These are phyloP conservation scores for Oryza australiensis DNA, from an alignment of 176 grass and related monocot genomes.

Conservation along the genomic window DNA sequence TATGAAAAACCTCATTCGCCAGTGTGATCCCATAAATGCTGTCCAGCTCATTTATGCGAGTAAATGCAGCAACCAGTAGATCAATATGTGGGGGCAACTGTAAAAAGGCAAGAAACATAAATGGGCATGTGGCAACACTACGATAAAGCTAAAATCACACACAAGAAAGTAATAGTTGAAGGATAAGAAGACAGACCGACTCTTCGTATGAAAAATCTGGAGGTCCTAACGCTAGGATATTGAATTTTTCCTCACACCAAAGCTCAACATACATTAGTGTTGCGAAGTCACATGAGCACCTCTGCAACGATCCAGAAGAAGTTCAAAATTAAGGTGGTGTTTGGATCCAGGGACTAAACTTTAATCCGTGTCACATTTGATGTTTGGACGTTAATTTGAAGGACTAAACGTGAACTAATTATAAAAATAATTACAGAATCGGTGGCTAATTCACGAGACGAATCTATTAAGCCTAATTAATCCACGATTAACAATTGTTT, in stretches of 20 bases:
- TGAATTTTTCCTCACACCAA: slow-evolving; percentile 98
- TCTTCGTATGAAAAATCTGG: slow-evolving; percentile 88
- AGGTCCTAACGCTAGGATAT: slow-evolving; percentile 62
- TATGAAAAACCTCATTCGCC: slow-evolving; percentile 73
- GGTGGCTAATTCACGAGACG: too few relatives aligned
- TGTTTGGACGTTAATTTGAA: too few relatives aligned
- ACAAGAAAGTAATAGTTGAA: slow-evolving; percentile 19
- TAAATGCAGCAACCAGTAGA: slow-evolving; percentile 74
- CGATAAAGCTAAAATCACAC: slow-evolving; percentile 26
- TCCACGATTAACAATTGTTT: too few relatives aligned
- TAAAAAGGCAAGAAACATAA: slow-evolving; percentile 46
- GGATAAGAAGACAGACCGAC: slow-evolving; percentile 50
- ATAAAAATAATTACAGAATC: too few relatives aligned
- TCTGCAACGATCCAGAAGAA: slow-evolving; percentile 51
- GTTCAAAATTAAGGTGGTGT: slow-evolving; percentile 18
- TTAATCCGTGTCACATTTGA: too few relatives aligned
- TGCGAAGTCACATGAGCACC: slow-evolving; percentile 77
- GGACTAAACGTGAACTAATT: too few relatives aligned
- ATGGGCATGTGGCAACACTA: background rate
- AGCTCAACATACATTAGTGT: slow-evolving; percentile 81
- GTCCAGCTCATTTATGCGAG: slow-evolving; percentile 85
- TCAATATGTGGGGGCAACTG: slow-evolving; percentile 77
- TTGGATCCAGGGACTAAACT: too few relatives aligned
- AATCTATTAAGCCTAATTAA: too few relatives aligned
- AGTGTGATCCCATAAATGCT: slow-evolving; percentile 89